A percentile compares a stretch with the other conserved stretches of the same genome.
phyloP scores from a whole-genome alignment of 306 rosid genomes.

The Fragaria vesca region DNA sequence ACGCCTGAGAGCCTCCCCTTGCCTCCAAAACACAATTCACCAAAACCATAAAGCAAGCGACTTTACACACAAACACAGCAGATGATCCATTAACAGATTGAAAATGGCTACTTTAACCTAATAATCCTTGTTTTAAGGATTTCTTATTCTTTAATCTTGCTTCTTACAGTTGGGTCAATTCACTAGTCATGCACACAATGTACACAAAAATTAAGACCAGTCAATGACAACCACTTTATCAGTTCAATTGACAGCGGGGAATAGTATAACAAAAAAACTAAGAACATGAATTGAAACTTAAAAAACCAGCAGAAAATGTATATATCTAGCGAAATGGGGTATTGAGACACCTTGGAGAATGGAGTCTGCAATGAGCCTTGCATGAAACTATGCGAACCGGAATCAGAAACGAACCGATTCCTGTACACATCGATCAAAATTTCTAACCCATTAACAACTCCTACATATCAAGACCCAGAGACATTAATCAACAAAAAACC shows the following conservation, averaged over 20 bases:
- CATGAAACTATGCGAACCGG: constrained; percentile 25
- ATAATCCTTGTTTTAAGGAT: not conserved
- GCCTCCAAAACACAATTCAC: no score
- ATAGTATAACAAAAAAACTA: not conserved
- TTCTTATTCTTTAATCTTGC: not conserved
- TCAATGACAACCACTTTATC: not conserved
- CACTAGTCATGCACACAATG: not conserved
- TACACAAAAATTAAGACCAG: not conserved
- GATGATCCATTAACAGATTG: not conserved
- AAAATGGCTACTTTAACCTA: not conserved
- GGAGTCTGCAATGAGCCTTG: constrained; percentile 37
- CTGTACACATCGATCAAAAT: constrained; percentile 7
- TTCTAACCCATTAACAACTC: not conserved
- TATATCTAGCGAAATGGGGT: not conserved
- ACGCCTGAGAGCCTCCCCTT: no score
- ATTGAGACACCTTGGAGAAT: constrained; percentile 29
- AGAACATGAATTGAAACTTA: not conserved
- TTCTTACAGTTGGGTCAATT: not conserved
- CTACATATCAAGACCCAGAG: constrained; percentile 22
- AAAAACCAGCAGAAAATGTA: not conserved
- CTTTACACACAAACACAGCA: not conserved
- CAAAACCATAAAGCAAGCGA: no score
- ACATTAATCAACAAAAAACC: constrained; percentile 22
- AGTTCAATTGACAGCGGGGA: not conserved
- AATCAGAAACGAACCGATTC: constrained; percentile 31